Conservation (phyloP, 768 basidiomycete species). For the Leccinum subgranulosum region DNA sequence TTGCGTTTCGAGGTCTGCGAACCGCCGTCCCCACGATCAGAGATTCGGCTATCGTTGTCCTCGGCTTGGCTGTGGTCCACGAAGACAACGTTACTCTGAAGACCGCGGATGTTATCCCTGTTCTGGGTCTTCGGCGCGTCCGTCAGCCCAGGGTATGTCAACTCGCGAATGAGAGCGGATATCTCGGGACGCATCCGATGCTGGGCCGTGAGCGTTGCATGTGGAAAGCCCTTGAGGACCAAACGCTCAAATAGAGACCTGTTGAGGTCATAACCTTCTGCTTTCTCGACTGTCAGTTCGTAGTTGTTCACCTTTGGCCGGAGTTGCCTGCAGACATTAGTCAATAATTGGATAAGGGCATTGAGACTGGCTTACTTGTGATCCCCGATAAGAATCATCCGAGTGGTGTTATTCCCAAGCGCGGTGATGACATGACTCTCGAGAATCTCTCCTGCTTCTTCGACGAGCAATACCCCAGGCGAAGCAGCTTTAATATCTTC, state of each 20-base stretch:
- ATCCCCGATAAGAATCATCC: slow-evolving; percentile 68
- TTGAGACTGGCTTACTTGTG: slow-evolving; percentile 55
- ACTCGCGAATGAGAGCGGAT: slow-evolving; percentile 52
- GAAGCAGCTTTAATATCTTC: slow-evolving; percentile 42
- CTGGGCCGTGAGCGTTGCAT: slow-evolving; percentile 51
- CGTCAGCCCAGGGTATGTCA: slow-evolving; percentile 63
- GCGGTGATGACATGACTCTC: slow-evolving; percentile 66
- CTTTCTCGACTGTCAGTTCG: slow-evolving; percentile 61
- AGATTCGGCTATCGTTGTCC: slow-evolving; percentile 40
- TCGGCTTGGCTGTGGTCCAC: slow-evolving; percentile 56
- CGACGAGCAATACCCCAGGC: slow-evolving; percentile 58
- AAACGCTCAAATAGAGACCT: slow-evolving; percentile 68
- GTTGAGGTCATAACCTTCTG: slow-evolving; percentile 65
- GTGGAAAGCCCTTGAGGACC: slow-evolving; percentile 59
- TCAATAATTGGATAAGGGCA: background rate
- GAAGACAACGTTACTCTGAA: slow-evolving; percentile 58
- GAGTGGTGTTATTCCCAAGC: slow-evolving; percentile 41
- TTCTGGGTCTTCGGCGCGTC: slow-evolving; percentile 51
- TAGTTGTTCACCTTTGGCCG: slow-evolving; percentile 73
- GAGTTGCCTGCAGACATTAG: slow-evolving; percentile 47
- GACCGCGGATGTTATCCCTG: slow-evolving; percentile 51
- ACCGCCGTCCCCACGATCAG: slow-evolving; percentile 45
- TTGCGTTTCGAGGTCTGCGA: slow-evolving; percentile 61
- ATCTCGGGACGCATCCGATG: slow-evolving; percentile 79
- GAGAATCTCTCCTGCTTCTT: slow-evolving; percentile 72